These are phyloP conservation scores for Colletotrichum lindemuthianum DNA, from an alignment of 2,329 filamentous ascomycete species.

Conservation along the genomic window DNA sequence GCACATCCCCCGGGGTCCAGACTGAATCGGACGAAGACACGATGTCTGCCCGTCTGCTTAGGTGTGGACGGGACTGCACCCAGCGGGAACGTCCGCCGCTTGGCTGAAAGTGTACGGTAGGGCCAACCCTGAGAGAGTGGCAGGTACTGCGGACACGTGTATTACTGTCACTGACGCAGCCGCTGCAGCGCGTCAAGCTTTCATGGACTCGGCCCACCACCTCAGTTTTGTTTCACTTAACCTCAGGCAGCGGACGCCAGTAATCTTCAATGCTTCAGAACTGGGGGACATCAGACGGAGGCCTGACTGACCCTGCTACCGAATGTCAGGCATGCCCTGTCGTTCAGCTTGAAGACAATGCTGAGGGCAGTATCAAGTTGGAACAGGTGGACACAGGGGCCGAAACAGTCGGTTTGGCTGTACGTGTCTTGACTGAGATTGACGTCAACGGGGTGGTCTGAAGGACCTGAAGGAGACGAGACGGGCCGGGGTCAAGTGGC, in stretches of 20 bases:
- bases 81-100: constrained; percentile 29
- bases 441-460: too few relatives aligned
- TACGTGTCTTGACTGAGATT: too few relatives aligned
- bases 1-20: constrained; percentile 13
- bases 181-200: constrained; percentile 21
- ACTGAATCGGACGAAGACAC: constrained; percentile 21
- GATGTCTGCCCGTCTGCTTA: background rate
- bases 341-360: background rate
- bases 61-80: background rate
- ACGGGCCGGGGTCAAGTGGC: too few relatives aligned
- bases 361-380: background rate
- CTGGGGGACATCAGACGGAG: constrained; percentile 22
- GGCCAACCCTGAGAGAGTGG: background rate
- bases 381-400: constrained; percentile 1
- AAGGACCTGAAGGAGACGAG: too few relatives aligned
- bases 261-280: constrained; percentile 28
- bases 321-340: constrained; percentile 2
- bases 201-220: constrained; percentile 19
- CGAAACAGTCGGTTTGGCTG: background rate
- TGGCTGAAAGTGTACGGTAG: constrained; percentile 5
- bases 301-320: constrained; percentile 11
- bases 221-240: constrained; percentile 36
- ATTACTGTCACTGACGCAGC: constrained; percentile 7
- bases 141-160: background rate
- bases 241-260: constrained; percentile 17